Conservation (phyloP, 2,329 filamentous ascomycete genomes). For the Fusarium vanettenii region DNA sequence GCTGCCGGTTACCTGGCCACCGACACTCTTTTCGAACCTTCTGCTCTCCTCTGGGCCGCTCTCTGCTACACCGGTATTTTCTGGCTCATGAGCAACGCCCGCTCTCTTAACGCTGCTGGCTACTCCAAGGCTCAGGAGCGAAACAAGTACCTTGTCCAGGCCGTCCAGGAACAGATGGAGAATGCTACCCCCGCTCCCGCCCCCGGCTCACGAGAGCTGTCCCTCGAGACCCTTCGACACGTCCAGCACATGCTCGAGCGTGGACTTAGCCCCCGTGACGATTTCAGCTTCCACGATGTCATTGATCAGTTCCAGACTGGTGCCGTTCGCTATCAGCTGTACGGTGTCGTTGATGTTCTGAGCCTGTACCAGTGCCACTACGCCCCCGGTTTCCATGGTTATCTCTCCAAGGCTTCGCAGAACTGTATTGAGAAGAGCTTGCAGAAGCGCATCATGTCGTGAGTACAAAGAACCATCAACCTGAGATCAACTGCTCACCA, state of each 20-base stretch:
- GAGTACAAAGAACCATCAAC: neutral
- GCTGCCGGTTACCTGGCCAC: conserved; percentile 4
- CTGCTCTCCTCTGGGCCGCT: conserved; percentile 5
- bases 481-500: neutral
- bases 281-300: conserved; percentile 35
- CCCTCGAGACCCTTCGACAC: conserved; percentile 10
- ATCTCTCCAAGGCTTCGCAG: conserved; percentile 26
- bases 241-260: conserved; percentile 35
- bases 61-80: conserved; percentile 19
- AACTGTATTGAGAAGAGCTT: conserved; percentile 38
- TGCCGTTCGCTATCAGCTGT: conserved; percentile 41
- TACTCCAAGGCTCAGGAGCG: conserved; percentile 23
- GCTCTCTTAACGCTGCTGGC: conserved; percentile 14
- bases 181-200: conserved; percentile 4
- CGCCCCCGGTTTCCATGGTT: conserved; percentile 37
- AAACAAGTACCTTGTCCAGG: conserved; percentile 20
- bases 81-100: conserved; percentile 21
- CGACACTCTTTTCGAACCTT: conserved; percentile 6
- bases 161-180: conserved; percentile 9
- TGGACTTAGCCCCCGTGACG: conserved; percentile 22
- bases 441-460: conserved; percentile 29
- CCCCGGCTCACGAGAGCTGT: conserved; percentile 7
- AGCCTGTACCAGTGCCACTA: conserved; percentile 32
- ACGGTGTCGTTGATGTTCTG: conserved; percentile 33
- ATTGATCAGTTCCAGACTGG: conserved; percentile 43